Base-by-base conservation (phyloP, 2,329 filamentous ascomycete genomes). In the Triangularia setosa region DNA sequence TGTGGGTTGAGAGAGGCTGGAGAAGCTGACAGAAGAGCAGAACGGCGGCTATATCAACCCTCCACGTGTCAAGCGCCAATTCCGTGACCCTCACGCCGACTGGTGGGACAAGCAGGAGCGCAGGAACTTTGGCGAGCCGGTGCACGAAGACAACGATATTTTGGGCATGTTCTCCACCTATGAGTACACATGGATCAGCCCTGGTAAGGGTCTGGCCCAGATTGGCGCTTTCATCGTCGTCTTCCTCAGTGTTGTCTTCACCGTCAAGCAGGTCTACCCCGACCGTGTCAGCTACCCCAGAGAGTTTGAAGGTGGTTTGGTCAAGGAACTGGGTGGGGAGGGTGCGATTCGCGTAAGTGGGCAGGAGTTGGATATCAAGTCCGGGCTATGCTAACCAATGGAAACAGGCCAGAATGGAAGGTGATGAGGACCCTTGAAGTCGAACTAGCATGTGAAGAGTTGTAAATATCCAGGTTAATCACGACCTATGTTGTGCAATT, bases 41-140 rank as follows among this genome's bases (percentile, higher is more conserved):
- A 96, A 93, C 78, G 92, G 91, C 74, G 90, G 90, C 77, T 95
- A 92, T 78, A 84, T 91, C 74, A 92, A 93, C 79, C 90, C 91
- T 64, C 87, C 88, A 14, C 79, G 84, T 62, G 81, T 94, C 79
- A 97, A 97, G 84, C 90, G 94, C 72, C 89, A 93, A 78, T 91
- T 92, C 81, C 92, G 95, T 76, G 95, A 98, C 78, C 95, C 96
- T 35, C 87, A 98, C 77, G 94, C 79, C 75, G 89, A 92, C 75
- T 99, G 93, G 92, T 98, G 93, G 92, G 94, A 99, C 80, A 90
- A 93, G 78, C 95, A 99, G 81, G 95, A 98, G 79, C 89, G 93
- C 76, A 88, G 95, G 74, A 98, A 99, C 84, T 98, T 91, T 76
- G 93, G 93, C 78, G 96, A 99, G 79, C 92, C 94, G 12, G 87